Evolutionary conservation across 257 asterid genomes (phyloP), one percentile per base, ranked within the genome.

Genomic region (Lithospermum erythrorhizon): DNA sequence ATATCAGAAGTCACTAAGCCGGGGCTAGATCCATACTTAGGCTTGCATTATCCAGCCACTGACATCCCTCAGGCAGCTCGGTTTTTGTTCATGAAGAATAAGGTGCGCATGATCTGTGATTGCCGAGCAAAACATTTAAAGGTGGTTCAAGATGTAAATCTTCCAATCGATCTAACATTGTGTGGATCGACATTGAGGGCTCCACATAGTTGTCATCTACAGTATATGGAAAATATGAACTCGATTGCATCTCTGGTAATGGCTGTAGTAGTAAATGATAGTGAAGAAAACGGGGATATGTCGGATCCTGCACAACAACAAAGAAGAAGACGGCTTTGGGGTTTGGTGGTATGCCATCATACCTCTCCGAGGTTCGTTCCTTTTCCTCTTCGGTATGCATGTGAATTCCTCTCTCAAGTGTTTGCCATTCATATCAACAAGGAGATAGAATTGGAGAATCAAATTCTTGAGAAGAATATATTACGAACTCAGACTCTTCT

Each of bases 41-140:
- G 98, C 58, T 71, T 91, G 71, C 98, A 91, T 70, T 91, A 87
- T 73, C 98, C 98, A 5, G 95, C 98, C 5, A 91, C 96, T 0
- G 98, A 91, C 75, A 84, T 91, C 58, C 98, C 98, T 3, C 98
- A 91, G 77, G 98, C 98, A 23, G 93, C 98, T 52, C 82, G 98
- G 20, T 91, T 91, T 67, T 59, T 91, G 58, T 91, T 91, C 79
- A 86, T 91, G 95, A 91, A 88, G 83, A 88, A 91, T 70, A 91
- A 88, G 78, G 95, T 91, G 10, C 81, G 98, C 51, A 91, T 91
- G 95, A 91, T 91, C 51, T 88, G 94, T 13, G 98, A 91, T 53
- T 91, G 95, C 54, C 78, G 75, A 65, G 98, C 95, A 21, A 80
- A 74, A 59, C 89, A 82, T 59, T 89, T 84, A 15, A 84, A 70